A percentile compares a stretch with the other conserved stretches of the same genome.
Conservation (phyloP, 805 yeast genomes). For the Nakazawaea holstii region DNA sequence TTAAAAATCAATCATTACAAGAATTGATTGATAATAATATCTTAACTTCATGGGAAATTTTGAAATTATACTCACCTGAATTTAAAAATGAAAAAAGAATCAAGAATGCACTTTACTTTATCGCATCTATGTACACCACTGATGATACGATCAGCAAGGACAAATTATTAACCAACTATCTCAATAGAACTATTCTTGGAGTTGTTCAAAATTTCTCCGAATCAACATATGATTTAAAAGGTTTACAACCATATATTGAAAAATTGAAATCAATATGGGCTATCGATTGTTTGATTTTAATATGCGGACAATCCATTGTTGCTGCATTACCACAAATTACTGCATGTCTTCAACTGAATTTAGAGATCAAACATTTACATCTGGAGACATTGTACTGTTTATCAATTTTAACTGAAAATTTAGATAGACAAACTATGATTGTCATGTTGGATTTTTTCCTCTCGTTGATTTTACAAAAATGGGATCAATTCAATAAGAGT, state of each 20-base stretch:
- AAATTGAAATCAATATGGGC: constrained; percentile 72
- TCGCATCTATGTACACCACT: constrained; percentile 19
- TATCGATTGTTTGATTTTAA: constrained; percentile 56
- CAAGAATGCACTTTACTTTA: constrained; percentile 32
- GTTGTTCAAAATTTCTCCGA: constrained; percentile 77
- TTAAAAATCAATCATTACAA: constrained; percentile 24
- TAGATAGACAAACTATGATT: constrained; percentile 52
- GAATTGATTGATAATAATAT: constrained; percentile 32
- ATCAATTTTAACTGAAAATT: constrained; percentile 50
- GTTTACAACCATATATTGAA: constrained; percentile 65
- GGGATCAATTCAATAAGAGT: constrained; percentile 43
- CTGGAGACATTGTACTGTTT: constrained; percentile 63
- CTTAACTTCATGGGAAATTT: constrained; percentile 38
- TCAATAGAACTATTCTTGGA: constrained; percentile 63
- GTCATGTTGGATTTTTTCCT: constrained; percentile 70
- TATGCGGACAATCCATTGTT: constrained; percentile 48
- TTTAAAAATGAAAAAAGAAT: constrained; percentile 25
- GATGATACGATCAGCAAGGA: constrained; percentile 23
- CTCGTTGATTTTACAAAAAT: constrained; percentile 67
- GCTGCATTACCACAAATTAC: constrained; percentile 80
- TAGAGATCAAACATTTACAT: constrained; percentile 59
- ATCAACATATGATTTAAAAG: constrained; percentile 67
- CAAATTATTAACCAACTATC: constrained; percentile 29
- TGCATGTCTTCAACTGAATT: constrained; percentile 76
- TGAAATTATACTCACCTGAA: constrained; percentile 34